phyloP scores from a whole-genome alignment of 345 rosid genomes.

The Adansonia digitata region DNA sequence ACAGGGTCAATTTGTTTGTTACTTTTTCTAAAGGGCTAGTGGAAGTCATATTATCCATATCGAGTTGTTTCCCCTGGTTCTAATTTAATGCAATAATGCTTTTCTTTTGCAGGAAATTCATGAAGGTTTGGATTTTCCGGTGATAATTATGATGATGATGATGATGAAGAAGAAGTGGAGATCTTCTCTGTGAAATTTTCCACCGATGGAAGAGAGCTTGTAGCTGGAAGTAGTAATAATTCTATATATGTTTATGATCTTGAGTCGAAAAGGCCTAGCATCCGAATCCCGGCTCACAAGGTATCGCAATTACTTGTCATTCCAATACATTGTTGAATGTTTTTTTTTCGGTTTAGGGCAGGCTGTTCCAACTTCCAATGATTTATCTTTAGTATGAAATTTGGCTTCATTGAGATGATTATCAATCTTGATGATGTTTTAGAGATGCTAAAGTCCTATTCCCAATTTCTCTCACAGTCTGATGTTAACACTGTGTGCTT shows the following conservation, averaged over 20 bases:
- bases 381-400: not conserved
- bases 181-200: constrained; percentile 68
- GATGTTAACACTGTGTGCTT: constrained; percentile 76
- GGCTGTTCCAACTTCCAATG: not conserved
- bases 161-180: constrained; percentile 30
- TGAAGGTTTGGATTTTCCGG: constrained; percentile 50
- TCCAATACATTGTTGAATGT: not conserved
- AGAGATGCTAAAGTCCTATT: constrained; percentile 5
- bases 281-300: constrained; percentile 51
- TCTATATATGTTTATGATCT: constrained; percentile 60
- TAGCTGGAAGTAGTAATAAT: constrained; percentile 45
- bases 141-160: not conserved
- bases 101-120: constrained; percentile 53
- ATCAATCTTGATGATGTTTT: constrained; percentile 5
- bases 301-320: constrained; percentile 22
- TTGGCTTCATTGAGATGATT: not conserved
- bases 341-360: not conserved
- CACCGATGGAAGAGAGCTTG: constrained; percentile 62
- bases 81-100: not conserved
- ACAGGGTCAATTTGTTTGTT: not conserved
- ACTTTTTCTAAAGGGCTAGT: not conserved
- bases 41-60: not conserved
- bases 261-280: constrained; percentile 38
- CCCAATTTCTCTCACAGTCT: constrained; percentile 31
- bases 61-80: not conserved